phyloP scores from a whole-genome alignment of 805 yeast genomes.

The Yarrowia sp. region DNA sequence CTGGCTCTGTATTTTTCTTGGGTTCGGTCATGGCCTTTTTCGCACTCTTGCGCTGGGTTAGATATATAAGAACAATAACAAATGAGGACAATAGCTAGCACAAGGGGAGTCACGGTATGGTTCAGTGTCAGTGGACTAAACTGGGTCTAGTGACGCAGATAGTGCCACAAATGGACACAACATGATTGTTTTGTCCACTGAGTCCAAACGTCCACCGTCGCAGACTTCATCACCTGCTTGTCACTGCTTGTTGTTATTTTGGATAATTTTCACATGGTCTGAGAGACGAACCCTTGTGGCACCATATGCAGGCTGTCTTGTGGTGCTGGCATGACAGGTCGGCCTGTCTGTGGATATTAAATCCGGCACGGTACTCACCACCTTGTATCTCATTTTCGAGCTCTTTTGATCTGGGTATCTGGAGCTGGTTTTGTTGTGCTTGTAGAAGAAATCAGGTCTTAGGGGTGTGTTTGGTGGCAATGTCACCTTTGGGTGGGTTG shows the following conservation, averaged over 20 bases:
- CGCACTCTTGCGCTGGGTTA: conserved; percentile 11
- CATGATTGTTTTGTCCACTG: background rate
- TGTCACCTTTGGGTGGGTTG: background rate
- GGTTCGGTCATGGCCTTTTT: background rate
- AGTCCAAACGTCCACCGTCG: too few relatives aligned
- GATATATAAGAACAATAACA: background rate
- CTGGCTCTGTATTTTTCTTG: background rate
- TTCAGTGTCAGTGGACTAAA: too few relatives aligned
- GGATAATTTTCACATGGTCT: background rate
- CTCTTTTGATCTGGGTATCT: background rate
- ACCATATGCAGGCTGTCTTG: background rate
- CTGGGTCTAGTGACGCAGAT: background rate
- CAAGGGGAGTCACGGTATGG: background rate
- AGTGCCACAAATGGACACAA: background rate
- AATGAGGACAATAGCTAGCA: background rate
- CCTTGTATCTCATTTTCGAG: background rate
- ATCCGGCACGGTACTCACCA: too few relatives aligned
- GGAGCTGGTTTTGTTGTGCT: background rate
- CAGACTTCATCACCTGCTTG: too few relatives aligned
- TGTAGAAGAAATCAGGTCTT: too few relatives aligned
- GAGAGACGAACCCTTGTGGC: background rate
- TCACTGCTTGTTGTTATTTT: too few relatives aligned
- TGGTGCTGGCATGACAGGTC: background rate
- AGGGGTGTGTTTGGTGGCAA: background rate
- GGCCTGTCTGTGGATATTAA: background rate